Evolutionary conservation across 192 early-diverging fungal genomes (phyloP), one percentile per base, ranked within the genome.

Genomic region (Podila clonocystis): DNA sequence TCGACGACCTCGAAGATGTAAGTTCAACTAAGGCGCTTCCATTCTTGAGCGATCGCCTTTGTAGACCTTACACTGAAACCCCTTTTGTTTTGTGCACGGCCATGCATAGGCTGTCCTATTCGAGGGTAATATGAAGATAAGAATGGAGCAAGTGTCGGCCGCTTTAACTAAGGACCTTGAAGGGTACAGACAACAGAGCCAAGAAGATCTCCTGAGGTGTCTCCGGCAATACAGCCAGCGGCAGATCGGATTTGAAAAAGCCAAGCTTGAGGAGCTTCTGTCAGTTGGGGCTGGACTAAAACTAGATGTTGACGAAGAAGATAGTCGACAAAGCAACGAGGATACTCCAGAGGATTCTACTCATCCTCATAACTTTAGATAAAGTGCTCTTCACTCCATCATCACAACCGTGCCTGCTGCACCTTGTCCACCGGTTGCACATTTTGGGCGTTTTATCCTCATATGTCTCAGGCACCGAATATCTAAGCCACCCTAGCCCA

Each of bases 1-100:
- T 85, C 29, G 72, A 85, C 31, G 84, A 85, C 24, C 62, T 85
- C 15, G 80, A 85, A 59, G 75, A 85, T 63, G 84, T 85, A 82
- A 49, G 75, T 73, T 73, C 49, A 33, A 15, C 24, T 52, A 45
- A 1, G 19, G 1, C n/a, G n/a, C 45, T 52, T 66, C 38, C 11
- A 52, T 49, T 6, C 52, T 58, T 22, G 68, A 49, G 66, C 61
- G 34, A 28, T 28, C 58, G 22, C 31, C 48, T 36, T 63, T 19
- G 55, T 29, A 15, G 50, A 45, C 17, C 61, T 63, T 52, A 20
- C 34, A 6, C 36, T 67, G 11, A 6, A 15, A 26, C 5, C 5
- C 57, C 17, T 20, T 19, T 48, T n/a, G n/a, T 55, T 30, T 19
- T 29, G 52, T 5, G 48, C 26, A 12, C 4, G 28, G 8, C 5